phyloP scores from a whole-genome alignment of 176 grass and related monocot genomes.

The Tillandsia leiboldiana region DNA sequence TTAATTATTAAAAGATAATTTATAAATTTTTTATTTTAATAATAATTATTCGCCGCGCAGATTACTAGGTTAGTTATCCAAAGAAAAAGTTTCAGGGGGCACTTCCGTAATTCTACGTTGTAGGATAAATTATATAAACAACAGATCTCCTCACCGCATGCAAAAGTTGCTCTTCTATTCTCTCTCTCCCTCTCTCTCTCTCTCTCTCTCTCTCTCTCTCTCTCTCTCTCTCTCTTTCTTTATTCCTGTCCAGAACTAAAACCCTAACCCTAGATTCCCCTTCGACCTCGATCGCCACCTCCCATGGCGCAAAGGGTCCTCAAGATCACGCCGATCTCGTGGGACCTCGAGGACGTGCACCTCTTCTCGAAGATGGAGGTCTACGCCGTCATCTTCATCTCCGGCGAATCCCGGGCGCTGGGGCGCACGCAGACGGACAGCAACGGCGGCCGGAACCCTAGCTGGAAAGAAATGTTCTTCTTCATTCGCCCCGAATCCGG shows the following conservation, averaged over 20 bases:
- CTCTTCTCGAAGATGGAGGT: constrained; percentile 50
- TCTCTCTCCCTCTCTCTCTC: too few relatives aligned
- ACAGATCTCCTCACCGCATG: too few relatives aligned
- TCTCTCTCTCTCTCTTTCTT: too few relatives aligned
- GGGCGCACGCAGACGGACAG: constrained; percentile 39
- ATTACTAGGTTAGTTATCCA: too few relatives aligned
- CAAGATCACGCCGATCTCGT: constrained; percentile 63
- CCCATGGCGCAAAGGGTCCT: constrained; percentile 36
- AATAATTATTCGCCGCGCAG: too few relatives aligned
- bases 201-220: too few relatives aligned
- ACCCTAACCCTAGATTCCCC: neutral
- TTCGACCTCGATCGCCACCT: neutral
- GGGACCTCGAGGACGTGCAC: constrained; percentile 60
- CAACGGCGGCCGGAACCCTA: constrained; percentile 31
- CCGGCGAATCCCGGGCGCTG: constrained; percentile 27
- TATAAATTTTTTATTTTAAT: too few relatives aligned
- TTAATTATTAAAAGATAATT: too few relatives aligned
- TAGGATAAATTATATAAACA: too few relatives aligned
- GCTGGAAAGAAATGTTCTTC: constrained; percentile 36
- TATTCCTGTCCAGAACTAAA: neutral
- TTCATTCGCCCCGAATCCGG: constrained; percentile 34
- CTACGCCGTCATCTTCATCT: constrained; percentile 56
- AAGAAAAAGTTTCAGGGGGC: too few relatives aligned
- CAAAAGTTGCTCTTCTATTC: too few relatives aligned
- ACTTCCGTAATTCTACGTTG: too few relatives aligned